Percentiles rank a stretch among this genome's conserved stretches.
Evolutionary conservation across 345 rosid genomes (phyloP).

Genomic region (Aurinia saxatilis): DNA sequence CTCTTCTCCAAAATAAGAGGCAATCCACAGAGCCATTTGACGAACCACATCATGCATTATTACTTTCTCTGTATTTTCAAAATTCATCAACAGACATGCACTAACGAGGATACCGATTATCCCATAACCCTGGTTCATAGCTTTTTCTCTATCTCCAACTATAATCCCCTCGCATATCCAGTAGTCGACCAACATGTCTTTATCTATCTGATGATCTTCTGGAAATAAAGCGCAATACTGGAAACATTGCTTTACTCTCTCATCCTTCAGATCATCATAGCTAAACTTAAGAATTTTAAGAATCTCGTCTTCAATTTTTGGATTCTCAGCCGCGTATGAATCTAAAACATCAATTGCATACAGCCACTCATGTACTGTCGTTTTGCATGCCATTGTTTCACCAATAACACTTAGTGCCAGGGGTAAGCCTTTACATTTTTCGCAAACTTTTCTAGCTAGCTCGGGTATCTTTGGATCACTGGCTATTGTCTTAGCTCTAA

Average conservation of each 20-base stretch:
- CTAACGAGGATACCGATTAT: constrained; percentile 14
- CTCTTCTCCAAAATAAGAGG: not conserved
- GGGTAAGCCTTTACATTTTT: constrained; percentile 15
- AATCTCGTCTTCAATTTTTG: not conserved
- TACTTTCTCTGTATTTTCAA: not conserved
- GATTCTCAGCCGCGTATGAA: not conserved
- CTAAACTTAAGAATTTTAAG: not conserved
- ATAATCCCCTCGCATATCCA: constrained; percentile 27
- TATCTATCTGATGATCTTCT: not conserved
- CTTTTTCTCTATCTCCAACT: not conserved
- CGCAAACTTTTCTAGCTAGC: not conserved
- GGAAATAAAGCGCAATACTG: constrained; percentile 3
- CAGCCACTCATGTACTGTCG: not conserved
- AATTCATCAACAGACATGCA: constrained; percentile 24
- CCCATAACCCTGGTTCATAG: constrained; percentile 5
- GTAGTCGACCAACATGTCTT: not conserved
- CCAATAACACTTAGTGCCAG: constrained; percentile 8
- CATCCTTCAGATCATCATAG: not conserved
- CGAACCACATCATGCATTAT: constrained; percentile 43
- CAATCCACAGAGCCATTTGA: constrained; percentile 36
- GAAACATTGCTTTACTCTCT: not conserved
- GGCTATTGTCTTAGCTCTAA: not conserved
- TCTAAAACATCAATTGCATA: not conserved
- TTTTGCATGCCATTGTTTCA: not conserved
- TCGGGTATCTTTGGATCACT: not conserved